Base-by-base conservation (phyloP, 768 basidiomycete species). In the Hypholoma fasciculare region DNA sequence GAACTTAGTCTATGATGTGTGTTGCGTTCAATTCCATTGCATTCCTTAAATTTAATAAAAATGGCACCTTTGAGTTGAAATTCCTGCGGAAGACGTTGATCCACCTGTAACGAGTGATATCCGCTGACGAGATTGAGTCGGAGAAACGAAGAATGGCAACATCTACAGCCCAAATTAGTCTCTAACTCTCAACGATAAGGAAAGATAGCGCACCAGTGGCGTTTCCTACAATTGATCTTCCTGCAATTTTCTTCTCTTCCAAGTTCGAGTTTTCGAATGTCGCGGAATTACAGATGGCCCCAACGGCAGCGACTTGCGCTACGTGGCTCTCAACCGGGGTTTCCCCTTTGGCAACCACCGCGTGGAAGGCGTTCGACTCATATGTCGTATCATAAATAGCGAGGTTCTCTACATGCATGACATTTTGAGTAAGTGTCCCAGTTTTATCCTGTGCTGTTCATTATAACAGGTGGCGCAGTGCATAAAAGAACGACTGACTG, bases 361-460 rank as follows among this genome's bases (percentile, higher is more conserved):
- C 51, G 16, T 49, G 65, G 49, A 69, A 69, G 19, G 70, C 52
- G 16, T 64, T 62, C 17, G 68, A 63, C 44, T 67, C 61, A 52
- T 69, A 69, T 65, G 73, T 58, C 68, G 71, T 49, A 69, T 71
- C 61, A 43, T 72, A 71, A 11, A 76, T 66, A 0, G 80, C 77
- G 37, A 78, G 70, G 46, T 80, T 79, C 27, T 80, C 78, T 44
- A 81, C 84, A 11, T 80, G 74, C 85, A 87, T 86, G 59, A 71
- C 76, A 65, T 85, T 86, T 65, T 80, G 76, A 1, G 86, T 87
- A 17, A 88, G 70, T 0, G 84, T 86, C 13, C 85, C 83, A 0
- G 84, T 85, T 68, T 88, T 88, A 65, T 88, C 82, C 70, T 71
- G 44, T 58, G 14, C 9, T 19, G 20, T 16, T 44, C 26, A 27